These are phyloP conservation scores for Diaporthe capsici DNA, from an alignment of 2,329 filamentous ascomycete species.

Conservation along the genomic window DNA sequence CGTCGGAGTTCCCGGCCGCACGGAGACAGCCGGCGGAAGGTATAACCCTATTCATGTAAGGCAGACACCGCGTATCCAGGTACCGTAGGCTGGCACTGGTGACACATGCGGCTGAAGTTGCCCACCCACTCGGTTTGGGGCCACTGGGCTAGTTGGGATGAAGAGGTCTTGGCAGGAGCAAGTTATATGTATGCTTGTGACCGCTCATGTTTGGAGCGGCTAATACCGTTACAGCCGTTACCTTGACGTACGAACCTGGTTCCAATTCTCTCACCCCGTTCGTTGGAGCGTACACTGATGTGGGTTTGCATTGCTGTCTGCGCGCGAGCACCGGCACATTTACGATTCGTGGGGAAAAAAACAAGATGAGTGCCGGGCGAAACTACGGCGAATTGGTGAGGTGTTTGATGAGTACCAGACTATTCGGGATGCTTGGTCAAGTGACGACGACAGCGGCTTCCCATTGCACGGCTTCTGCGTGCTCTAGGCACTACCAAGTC, in stretches of 20 bases:
- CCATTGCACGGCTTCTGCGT: not conserved
- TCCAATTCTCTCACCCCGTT: not conserved
- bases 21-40: slow-evolving; percentile 15
- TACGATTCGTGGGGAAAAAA: slow-evolving; percentile 13
- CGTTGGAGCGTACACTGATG: not conserved
- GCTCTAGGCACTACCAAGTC: not conserved
- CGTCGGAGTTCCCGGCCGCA: slow-evolving; percentile 22
- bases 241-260: slow-evolving; percentile 8
- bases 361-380: slow-evolving; percentile 10
- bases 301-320: slow-evolving; percentile 10
- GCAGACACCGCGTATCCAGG: not conserved
- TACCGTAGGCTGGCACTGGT: not conserved
- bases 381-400: not conserved
- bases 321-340: slow-evolving; percentile 7
- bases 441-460: not conserved
- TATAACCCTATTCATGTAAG: not conserved
- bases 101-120: slow-evolving; percentile 26
- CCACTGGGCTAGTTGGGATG: not conserved
- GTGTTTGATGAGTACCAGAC: not conserved
- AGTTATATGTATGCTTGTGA: slow-evolving; percentile 33
- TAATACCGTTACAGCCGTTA: slow-evolving; percentile 22
- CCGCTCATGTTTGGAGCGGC: slow-evolving; percentile 35
- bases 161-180: slow-evolving; percentile 33
- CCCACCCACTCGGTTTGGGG: not conserved
- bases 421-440: not conserved